Evolutionary conservation across 2,329 filamentous ascomycete species (phyloP).

Genomic region (Coniochaeta hoffmannii): DNA sequence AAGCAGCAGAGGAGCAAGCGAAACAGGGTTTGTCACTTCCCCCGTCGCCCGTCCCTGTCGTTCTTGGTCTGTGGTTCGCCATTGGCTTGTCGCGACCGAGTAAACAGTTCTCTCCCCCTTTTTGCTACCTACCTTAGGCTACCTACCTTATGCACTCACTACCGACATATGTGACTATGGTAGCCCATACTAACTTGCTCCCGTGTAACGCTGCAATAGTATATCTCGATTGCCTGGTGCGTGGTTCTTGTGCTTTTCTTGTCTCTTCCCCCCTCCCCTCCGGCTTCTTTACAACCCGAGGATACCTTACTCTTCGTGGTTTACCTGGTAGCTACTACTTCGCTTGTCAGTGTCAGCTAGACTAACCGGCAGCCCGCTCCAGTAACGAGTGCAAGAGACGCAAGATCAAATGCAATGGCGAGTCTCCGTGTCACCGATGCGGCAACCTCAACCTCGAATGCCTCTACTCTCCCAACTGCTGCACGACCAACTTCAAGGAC

Average conservation of each 20-base stretch:
- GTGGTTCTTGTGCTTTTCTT: slow-evolving; percentile 13
- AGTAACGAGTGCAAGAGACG: slow-evolving; percentile 70
- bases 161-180: not conserved
- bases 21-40: slow-evolving; percentile 40
- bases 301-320: too few species aligned
- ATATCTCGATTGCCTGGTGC: slow-evolving; percentile 56
- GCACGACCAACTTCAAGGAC: slow-evolving; percentile 77
- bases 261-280: not conserved
- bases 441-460: slow-evolving; percentile 60
- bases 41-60: not conserved
- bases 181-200: not conserved
- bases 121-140: too few species aligned
- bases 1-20: slow-evolving; percentile 54
- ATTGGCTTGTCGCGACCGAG: not conserved
- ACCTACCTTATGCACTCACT: too few species aligned
- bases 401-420: slow-evolving; percentile 69
- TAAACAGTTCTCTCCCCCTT: not conserved
- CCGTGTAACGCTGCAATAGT: slow-evolving; percentile 25
- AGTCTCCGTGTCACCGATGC: slow-evolving; percentile 60
- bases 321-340: not conserved
- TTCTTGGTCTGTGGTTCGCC: not conserved
- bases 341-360: not conserved
- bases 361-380: slow-evolving; percentile 5
- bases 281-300: too few species aligned
- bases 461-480: slow-evolving; percentile 60